Evolutionary conservation across 495 filamentous ascomycete species (phyloP), one percentile per base, ranked within the genome.

Genomic region (Letharia columbiana): DNA sequence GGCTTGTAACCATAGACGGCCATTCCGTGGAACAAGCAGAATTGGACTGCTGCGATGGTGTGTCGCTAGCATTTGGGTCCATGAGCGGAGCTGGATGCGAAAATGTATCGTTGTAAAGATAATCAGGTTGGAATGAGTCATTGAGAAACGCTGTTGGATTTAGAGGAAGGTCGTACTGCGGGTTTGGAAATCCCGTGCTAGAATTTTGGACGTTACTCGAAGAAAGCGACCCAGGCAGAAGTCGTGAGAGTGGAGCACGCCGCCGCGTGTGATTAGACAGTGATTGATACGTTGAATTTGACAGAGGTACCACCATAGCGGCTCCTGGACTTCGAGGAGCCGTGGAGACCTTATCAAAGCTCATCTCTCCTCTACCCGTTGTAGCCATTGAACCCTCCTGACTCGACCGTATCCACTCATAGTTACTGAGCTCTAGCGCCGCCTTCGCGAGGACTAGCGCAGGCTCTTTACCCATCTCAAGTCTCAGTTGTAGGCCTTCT

Each of bases 401-500:
- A 57, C 4, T 37, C 12, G 31, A 7, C 15, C n/a, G n/a, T 50
- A 50, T 28, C 47, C n/a, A 9, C 47, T 41, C 56, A 18, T 40
- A 60, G 10, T 20, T 49, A 20, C 63, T 59, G 3, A 23, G 20
- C 54, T 65, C 45, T 33, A 65, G 58, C 4, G 54, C 56, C 11
- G 63, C 63, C 6, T 28, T 39, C 2, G 63, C 54, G 10, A 65
- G 63, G 2, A 4, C 9, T 41, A 17, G 11, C 12, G 12, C 28
- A 9, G 41, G 2, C 31, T 65, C 63, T 37, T 60, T 33, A 4
- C 54, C 20, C 9, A 23, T 13, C 18, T 65, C 63, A 10, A 65
- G 63, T 39, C 54, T 57, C 33, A 59, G n/a, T 28, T 65, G 63
- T 15, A 65, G 56, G 5, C 37, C 40, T 39, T 58, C 40, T 39